Evolutionary conservation across 169 alveolate genomes (phyloP).

Genomic region (Babesia ovis): DNA sequence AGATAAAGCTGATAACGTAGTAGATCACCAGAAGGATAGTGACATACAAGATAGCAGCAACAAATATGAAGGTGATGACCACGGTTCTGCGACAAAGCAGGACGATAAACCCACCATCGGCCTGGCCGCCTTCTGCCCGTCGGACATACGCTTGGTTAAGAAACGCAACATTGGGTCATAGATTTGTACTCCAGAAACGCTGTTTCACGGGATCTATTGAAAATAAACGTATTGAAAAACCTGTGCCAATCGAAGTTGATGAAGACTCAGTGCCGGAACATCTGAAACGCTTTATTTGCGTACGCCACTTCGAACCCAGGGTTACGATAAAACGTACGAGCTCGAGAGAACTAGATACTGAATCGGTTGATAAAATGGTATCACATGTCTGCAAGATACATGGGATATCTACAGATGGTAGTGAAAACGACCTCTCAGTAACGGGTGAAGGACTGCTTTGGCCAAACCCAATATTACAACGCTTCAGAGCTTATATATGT

Average conservation of each 20-base stretch:
- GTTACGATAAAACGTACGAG: slow-evolving; percentile 68
- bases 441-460: slow-evolving; percentile 61
- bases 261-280: slow-evolving; percentile 64
- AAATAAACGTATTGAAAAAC: slow-evolving; percentile 50
- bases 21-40: background rate
- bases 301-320: slow-evolving; percentile 62
- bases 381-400: slow-evolving; percentile 7
- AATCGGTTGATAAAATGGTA: slow-evolving; percentile 29
- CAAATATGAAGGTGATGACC: background rate
- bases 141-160: slow-evolving; percentile 12
- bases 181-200: no score
- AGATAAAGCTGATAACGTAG: background rate
- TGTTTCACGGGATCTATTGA: background rate
- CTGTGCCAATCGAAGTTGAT: slow-evolving; percentile 58
- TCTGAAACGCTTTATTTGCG: slow-evolving; percentile 61
- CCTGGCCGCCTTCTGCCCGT: slow-evolving; percentile 14
- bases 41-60: background rate
- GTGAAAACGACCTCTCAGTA: slow-evolving; percentile 23
- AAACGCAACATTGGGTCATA: slow-evolving; percentile 20
- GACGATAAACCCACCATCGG: slow-evolving; percentile 10
- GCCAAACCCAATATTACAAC: slow-evolving; percentile 69
- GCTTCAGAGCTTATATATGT: slow-evolving; percentile 31
- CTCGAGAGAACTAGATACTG: slow-evolving; percentile 58
- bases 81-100: background rate
- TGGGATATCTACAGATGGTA: slow-evolving; percentile 1